A percentile compares a stretch with the other conserved stretches of the same genome.
These are phyloP conservation scores for Aspergillus kassunensis DNA, from an alignment of 495 filamentous ascomycete species.

Conservation along the genomic window DNA sequence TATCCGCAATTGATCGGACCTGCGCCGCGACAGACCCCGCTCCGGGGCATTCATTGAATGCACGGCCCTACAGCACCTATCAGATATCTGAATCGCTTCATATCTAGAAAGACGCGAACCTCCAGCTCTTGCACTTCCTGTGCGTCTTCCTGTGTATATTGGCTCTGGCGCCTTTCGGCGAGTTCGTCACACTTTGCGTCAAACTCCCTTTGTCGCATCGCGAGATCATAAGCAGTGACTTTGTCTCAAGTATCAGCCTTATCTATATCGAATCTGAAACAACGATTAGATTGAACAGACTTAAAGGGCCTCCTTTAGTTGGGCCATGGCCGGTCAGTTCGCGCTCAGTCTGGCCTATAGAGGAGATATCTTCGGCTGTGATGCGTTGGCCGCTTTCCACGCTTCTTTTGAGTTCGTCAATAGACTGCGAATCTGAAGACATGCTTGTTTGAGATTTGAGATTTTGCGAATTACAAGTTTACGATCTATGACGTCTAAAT, in stretches of 20 bases:
- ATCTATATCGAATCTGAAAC: too few species aligned
- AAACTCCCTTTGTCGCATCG: conserved; percentile 37
- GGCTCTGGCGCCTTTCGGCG: conserved; percentile 27
- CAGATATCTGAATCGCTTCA: too few species aligned
- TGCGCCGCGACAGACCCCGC: conserved; percentile 30
- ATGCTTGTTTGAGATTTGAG: neutral
- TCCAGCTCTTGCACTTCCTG: conserved; percentile 21
- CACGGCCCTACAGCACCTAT: conserved; percentile 25
- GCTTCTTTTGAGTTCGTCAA: conserved; percentile 30
- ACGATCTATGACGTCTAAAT: too few species aligned
- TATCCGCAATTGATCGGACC: conserved; percentile 33
- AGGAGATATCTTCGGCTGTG: conserved; percentile 30
- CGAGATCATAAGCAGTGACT: conserved; percentile 10
- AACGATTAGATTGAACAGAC: too few species aligned
- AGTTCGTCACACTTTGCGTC: conserved; percentile 34
- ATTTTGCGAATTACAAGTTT: too few species aligned
- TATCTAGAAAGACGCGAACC: neutral
- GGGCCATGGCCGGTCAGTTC: conserved; percentile 42
- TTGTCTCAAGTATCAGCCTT: too few species aligned
- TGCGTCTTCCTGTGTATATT: conserved; percentile 34
- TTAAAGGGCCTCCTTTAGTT: conserved; percentile 53
- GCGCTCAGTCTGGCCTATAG: conserved; percentile 35
- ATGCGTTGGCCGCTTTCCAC: conserved; percentile 34
- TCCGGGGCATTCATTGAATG: conserved; percentile 33
- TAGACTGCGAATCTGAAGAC: neutral